Base-by-base conservation (phyloP, 2,329 filamentous ascomycete species). In the Aureobasidium mangrovei region DNA sequence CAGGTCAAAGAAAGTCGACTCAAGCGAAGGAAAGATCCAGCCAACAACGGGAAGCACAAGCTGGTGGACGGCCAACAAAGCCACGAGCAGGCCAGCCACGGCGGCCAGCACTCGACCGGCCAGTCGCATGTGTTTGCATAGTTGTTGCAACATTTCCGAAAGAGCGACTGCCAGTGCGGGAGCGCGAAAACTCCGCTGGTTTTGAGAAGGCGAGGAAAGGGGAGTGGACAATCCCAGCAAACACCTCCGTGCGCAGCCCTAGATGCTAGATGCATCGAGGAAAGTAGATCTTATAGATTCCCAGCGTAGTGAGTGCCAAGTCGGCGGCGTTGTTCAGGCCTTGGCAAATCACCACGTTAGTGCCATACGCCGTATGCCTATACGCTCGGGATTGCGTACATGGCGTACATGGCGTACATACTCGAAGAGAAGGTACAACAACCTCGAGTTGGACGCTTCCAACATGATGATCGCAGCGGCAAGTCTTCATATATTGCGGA, bases 1-100 rank as follows among this genome's bases (percentile, higher is more conserved):
- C n/a, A 64, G 57, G 43, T 67, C 65, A 57, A 64, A 67, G 41
- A 68, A 66, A 32, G 59, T 41, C 0, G 58, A 54, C 29, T 64
- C 62, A 42, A 65, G 48, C 10, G 45, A 51, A 5, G 65, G 65
- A n/a, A 63, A 56, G 33, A 64, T 38, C 52, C 61, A 64, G 27
- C 61, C 63, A 28, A 66, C 42, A 27, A 66, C 45, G 3, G 65
- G 65, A 4, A 67, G 56, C n/a, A 66, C 27, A 10, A 59, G 56
- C 41, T 63, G 63, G 42, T 66, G 62, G 5, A 62, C 40, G 4
- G 64, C 31, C 18, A 62, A 53, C 32, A 65, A 53, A 24, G 49
- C 35, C 27, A 56, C 18, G 8, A 60, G 52, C 18, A 46, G 12
- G 33, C 52, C 41, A 54, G 52, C 43, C 52, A 54, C 35, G 47